Evolutionary conservation across 345 rosid genomes (phyloP).

Genomic region (Laguncularia racemosa): DNA sequence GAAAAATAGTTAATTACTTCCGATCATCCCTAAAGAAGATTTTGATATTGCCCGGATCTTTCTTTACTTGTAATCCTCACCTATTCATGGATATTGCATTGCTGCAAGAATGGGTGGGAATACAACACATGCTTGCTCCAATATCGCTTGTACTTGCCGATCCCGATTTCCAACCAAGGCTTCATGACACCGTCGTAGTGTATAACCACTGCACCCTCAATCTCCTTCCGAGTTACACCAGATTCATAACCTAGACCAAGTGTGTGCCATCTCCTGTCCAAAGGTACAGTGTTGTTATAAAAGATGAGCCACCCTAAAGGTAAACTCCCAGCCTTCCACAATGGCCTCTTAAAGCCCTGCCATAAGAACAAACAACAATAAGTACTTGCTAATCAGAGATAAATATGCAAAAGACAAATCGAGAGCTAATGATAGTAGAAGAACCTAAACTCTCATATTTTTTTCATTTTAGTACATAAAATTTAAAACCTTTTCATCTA

Average conservation of each 20-base stretch:
- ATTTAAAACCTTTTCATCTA: too few relatives aligned
- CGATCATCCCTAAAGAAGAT: slow-evolving; percentile 17
- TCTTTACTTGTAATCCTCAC: too few relatives aligned
- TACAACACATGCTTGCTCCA: slow-evolving; percentile 63
- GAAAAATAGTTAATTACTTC: background rate
- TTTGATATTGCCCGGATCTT: too few relatives aligned
- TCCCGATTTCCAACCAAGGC: slow-evolving; percentile 91
- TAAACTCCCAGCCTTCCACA: slow-evolving; percentile 77
- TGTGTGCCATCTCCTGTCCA: slow-evolving; percentile 76
- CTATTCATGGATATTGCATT: slow-evolving; percentile 63
- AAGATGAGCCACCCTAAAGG: slow-evolving; percentile 88
- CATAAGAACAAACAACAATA: slow-evolving; percentile 8
- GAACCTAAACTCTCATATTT: too few relatives aligned
- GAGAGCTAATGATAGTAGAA: too few relatives aligned
- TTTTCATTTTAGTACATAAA: too few relatives aligned
- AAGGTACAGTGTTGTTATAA: slow-evolving; percentile 56
- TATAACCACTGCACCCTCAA: slow-evolving; percentile 68
- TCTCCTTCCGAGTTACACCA: slow-evolving; percentile 32
- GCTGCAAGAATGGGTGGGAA: slow-evolving; percentile 44
- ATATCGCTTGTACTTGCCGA: slow-evolving; percentile 54
- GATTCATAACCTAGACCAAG: slow-evolving; percentile 76
- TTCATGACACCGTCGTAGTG: slow-evolving; percentile 89
- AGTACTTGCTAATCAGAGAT: too few relatives aligned
- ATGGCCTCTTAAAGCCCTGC: slow-evolving; percentile 53
- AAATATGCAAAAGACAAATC: too few relatives aligned